phyloP scores from a whole-genome alignment of 371 early-diverging fungal species.

The Coemansia linderi region DNA sequence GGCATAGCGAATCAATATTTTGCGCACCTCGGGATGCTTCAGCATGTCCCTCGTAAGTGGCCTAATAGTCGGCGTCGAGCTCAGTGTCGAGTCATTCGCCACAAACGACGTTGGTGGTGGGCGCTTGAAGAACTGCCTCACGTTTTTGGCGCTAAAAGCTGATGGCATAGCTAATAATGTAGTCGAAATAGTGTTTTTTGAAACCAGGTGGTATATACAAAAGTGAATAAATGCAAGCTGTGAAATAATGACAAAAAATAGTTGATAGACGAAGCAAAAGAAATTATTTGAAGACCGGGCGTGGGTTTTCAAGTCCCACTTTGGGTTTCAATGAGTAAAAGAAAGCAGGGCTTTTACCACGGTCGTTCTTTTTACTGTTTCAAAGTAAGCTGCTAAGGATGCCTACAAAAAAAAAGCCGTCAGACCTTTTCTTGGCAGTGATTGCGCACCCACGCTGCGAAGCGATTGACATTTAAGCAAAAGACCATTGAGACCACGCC shows the following conservation, averaged over 20 bases:
- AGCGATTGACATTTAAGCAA: neutral
- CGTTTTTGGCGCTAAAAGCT: neutral
- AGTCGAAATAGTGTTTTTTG: neutral
- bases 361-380: constrained; percentile 13
- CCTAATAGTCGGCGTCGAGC: constrained; percentile 8
- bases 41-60: neutral
- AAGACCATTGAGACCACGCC: neutral
- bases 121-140: constrained; percentile 1
- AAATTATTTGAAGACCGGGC: too few relatives aligned
- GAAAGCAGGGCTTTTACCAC: constrained; percentile 5
- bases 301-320: neutral
- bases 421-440: constrained; percentile 1
- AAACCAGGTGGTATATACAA: constrained; percentile 3
- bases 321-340: neutral
- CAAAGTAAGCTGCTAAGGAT: neutral
- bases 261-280: neutral
- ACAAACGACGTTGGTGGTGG: neutral
- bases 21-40: constrained; percentile 7
- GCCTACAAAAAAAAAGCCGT: neutral
- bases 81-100: neutral
- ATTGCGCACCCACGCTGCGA: constrained; percentile 1
- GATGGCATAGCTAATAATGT: neutral
- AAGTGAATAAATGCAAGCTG: neutral
- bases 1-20: neutral
- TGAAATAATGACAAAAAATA: constrained; percentile 1